A percentile compares a stretch with the other conserved stretches of the same genome.
Conservation (phyloP, 306 rosid species). For the Cicer bijugum region DNA sequence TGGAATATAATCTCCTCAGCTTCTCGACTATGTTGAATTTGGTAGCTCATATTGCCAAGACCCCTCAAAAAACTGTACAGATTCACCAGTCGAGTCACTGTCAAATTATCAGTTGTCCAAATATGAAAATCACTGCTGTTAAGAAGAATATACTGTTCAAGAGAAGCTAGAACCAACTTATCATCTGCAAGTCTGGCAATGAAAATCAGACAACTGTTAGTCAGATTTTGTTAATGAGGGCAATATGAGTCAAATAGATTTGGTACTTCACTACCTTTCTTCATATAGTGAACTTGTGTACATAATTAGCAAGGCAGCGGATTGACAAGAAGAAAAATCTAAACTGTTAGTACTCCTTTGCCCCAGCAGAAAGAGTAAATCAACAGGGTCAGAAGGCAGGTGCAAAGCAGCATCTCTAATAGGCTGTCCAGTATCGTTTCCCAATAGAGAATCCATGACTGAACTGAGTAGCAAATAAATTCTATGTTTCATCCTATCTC, state of each 20-base stretch:
- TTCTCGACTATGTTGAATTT: conserved; percentile 70
- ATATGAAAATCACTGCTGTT: conserved; percentile 54
- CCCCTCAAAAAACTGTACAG: conserved; percentile 77
- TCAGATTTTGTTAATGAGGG: conserved; percentile 27
- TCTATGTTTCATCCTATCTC: conserved; percentile 71
- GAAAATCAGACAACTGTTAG: conserved; percentile 45
- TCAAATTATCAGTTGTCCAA: conserved; percentile 51
- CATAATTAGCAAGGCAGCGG: conserved; percentile 72
- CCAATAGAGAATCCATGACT: conserved; percentile 70
- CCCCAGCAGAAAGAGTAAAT: conserved; percentile 79
- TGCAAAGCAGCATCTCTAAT: conserved; percentile 64
- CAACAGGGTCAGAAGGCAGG: conserved; percentile 84
- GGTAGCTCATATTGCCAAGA: conserved; percentile 61
- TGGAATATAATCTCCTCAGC: conserved; percentile 75
- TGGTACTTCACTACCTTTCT: conserved; percentile 67
- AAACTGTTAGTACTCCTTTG: conserved; percentile 63
- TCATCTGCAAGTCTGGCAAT: conserved; percentile 86
- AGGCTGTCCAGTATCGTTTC: conserved; percentile 73
- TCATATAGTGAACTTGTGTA: conserved; percentile 75
- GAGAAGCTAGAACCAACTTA: conserved; percentile 77
- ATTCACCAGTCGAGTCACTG: conserved; percentile 63
- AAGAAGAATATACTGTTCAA: conserved; percentile 80
- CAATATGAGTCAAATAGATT: conserved; percentile 20
- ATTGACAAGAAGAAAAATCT: conserved; percentile 75
- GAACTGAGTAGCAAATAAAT: conserved; percentile 79